Conservation (phyloP, 805 yeast genomes). For the Metschnikowia similis region DNA sequence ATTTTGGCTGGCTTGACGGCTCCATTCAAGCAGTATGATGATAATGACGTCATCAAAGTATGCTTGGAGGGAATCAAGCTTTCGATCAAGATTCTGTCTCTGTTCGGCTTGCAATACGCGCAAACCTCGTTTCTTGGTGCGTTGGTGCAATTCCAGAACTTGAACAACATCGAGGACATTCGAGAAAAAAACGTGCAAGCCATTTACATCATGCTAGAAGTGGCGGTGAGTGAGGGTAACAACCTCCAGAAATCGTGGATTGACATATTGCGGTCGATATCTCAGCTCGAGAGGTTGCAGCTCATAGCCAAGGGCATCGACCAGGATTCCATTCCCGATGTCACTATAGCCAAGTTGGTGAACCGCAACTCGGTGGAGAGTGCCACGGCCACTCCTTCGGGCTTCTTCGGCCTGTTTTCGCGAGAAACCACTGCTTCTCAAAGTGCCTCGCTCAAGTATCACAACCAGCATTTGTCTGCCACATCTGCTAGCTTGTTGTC, state of each 20-base stretch:
- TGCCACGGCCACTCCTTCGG: constrained; percentile 36
- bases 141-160: constrained; percentile 77
- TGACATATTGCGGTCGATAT: constrained; percentile 72
- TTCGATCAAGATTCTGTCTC: constrained; percentile 77
- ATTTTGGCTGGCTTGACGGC: constrained; percentile 91
- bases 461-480: constrained; percentile 61
- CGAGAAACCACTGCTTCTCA: constrained; percentile 52
- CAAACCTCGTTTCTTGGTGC: constrained; percentile 88
- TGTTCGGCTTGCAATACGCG: constrained; percentile 79
- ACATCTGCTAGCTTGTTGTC: constrained; percentile 55
- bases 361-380: constrained; percentile 47
- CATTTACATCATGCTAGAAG: constrained; percentile 63
- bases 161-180: constrained; percentile 76
- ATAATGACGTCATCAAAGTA: constrained; percentile 58
- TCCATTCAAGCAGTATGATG: constrained; percentile 86
- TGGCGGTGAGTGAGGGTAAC: constrained; percentile 80
- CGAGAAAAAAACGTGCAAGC: constrained; percentile 79
- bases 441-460: constrained; percentile 64
- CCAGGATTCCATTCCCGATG: constrained; percentile 81
- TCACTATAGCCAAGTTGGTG: constrained; percentile 67
- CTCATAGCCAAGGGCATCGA: constrained; percentile 83
- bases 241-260: constrained; percentile 72
- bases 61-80: constrained; percentile 85
- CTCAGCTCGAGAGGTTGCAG: constrained; percentile 89
- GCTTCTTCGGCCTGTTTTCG: constrained; percentile 57